Evolutionary conservation across 2,329 filamentous ascomycete species (phyloP).

Genomic region (Alternaria gansuensis): DNA sequence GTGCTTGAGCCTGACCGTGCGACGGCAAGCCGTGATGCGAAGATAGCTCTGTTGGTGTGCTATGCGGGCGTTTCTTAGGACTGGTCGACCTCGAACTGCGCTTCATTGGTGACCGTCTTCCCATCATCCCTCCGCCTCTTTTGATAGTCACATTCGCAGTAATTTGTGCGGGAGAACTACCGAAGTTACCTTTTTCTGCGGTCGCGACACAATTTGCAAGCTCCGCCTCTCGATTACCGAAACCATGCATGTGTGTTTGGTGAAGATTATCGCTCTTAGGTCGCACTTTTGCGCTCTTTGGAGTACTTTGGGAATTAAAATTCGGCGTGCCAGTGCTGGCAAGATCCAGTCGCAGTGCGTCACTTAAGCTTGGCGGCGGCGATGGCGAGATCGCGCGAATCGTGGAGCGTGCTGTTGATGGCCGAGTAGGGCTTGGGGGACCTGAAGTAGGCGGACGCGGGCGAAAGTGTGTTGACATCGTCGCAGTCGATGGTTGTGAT

Average conservation of each 20-base stretch:
- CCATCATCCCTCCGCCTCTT: constrained; percentile 7
- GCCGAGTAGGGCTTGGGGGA: constrained; percentile 29
- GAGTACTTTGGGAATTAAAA: background rate
- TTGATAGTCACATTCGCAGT: constrained; percentile 9
- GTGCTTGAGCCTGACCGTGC: background rate
- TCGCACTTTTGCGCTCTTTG: background rate
- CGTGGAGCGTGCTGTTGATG: constrained; percentile 36
- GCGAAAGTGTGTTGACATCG: constrained; percentile 16
- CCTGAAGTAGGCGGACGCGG: constrained; percentile 24
- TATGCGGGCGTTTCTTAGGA: constrained; percentile 14
- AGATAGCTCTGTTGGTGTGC: background rate
- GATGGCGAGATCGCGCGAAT: constrained; percentile 44
- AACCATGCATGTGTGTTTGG: background rate
- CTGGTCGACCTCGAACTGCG: constrained; percentile 1
- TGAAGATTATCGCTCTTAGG: constrained; percentile 3
- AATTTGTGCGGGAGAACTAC: background rate
- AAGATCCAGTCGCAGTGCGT: constrained; percentile 15
- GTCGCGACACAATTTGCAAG: background rate
- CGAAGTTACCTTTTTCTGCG: constrained; percentile 1
- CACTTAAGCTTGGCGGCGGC: constrained; percentile 28
- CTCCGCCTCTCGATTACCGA: background rate
- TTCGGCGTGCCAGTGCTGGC: constrained; percentile 12
- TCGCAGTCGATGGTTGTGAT: background rate
- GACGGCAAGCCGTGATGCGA: background rate
- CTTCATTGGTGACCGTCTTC: constrained; percentile 18